phyloP scores from a whole-genome alignment of 371 early-diverging fungal species.

The Rhizopus sp. region DNA sequence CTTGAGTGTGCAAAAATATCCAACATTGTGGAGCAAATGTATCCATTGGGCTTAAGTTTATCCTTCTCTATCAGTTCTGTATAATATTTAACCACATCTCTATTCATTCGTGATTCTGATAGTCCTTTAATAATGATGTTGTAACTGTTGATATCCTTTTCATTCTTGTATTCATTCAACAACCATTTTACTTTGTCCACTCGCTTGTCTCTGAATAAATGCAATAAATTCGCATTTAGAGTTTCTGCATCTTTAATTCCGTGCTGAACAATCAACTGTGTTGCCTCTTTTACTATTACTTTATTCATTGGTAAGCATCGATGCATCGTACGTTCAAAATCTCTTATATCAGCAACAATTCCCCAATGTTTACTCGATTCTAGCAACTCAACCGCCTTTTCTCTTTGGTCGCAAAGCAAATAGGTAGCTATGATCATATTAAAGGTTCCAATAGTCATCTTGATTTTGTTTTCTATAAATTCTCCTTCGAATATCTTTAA shows the following conservation, averaged over 20 bases:
- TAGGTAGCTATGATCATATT: constrained; percentile 47
- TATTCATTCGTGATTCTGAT: constrained; percentile 24
- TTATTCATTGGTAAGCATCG: constrained; percentile 38
- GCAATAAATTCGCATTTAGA: constrained; percentile 34
- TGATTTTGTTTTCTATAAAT: constrained; percentile 2
- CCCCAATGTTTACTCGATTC: constrained; percentile 27
- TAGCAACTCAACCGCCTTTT: constrained; percentile 31
- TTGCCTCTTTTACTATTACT: constrained; percentile 25
- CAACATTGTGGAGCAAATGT: constrained; percentile 36
- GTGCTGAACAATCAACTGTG: constrained; percentile 25
- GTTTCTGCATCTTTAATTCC: constrained; percentile 25
- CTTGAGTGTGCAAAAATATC: constrained; percentile 33
- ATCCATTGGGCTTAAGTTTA: constrained; percentile 27
- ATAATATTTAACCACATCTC: constrained; percentile 35
- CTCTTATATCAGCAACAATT: constrained; percentile 33
- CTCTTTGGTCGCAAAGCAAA: constrained; percentile 27
- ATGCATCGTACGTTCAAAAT: constrained; percentile 42
- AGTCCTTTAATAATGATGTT: constrained; percentile 40
- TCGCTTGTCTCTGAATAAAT: constrained; percentile 27
- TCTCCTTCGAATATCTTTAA: constrained; percentile 27
- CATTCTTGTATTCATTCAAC: constrained; percentile 19
- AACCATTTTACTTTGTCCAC: constrained; percentile 26
- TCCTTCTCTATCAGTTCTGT: constrained; percentile 28
- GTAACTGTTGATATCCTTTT: constrained; percentile 37
- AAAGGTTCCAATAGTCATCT: constrained; percentile 32